Evolutionary conservation across 2,329 filamentous ascomycete species (phyloP).

Genomic region (Colletotrichum echinochloae): DNA sequence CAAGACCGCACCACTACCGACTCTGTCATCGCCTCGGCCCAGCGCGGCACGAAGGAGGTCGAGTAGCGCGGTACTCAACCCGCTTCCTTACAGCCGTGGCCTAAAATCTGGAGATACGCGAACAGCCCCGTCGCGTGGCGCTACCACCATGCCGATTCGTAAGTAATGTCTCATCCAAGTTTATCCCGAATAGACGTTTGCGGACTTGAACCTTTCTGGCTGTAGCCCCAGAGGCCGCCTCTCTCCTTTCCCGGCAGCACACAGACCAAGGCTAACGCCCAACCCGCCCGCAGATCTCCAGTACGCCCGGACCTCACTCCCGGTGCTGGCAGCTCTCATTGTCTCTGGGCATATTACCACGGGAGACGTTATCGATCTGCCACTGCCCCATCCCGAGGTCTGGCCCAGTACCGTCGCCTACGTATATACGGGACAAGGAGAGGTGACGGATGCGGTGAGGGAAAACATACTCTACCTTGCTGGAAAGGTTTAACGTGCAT

Average conservation of each 20-base stretch:
- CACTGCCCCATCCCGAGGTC: constrained; percentile 66
- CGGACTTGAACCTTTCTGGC: constrained; percentile 23
- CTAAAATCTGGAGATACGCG: constrained; percentile 29
- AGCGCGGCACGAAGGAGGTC: constrained; percentile 42
- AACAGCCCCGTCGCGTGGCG: constrained; percentile 44
- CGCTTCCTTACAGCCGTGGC: constrained; percentile 40
- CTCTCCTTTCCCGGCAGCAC: constrained; percentile 12
- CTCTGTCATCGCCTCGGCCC: constrained; percentile 28
- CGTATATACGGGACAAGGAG: constrained; percentile 64
- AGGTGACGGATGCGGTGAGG: constrained; percentile 58
- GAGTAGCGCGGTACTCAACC: constrained; percentile 44
- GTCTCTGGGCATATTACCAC: constrained; percentile 63
- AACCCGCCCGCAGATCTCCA: constrained; percentile 55
- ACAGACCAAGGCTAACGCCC: constrained; percentile 17
- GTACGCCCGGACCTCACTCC: constrained; percentile 62
- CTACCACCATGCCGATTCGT: constrained; percentile 60
- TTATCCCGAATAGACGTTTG: constrained; percentile 32
- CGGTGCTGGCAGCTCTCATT: constrained; percentile 66
- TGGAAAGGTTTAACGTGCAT: constrained; percentile 55
- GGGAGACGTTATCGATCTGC: constrained; percentile 68
- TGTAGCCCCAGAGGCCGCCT: constrained; percentile 11
- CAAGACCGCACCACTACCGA: constrained; percentile 23
- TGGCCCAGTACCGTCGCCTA: constrained; percentile 68
- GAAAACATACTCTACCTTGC: constrained; percentile 68
- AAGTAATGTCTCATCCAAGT: constrained; percentile 47